phyloP scores from a whole-genome alignment of 176 grass and related monocot genomes.

The Avena sativa region DNA sequence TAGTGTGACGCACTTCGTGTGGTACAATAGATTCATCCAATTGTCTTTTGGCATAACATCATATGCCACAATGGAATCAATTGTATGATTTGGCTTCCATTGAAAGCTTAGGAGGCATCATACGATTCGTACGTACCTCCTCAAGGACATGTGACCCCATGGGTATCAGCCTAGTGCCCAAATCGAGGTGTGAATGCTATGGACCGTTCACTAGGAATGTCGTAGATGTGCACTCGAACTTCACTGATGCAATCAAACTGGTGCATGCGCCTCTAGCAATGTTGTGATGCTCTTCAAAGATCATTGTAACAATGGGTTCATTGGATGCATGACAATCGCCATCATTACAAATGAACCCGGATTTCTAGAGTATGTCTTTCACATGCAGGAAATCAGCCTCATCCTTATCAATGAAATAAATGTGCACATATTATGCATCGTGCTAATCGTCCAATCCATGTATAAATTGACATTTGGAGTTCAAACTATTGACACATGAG shows the following conservation, averaged over 20 bases:
- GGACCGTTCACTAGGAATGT: constrained; percentile 42
- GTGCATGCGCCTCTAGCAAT: constrained; percentile 69
- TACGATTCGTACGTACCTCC: constrained; percentile 72
- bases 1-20: constrained; percentile 32
- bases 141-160: constrained; percentile 59
- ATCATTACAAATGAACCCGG: constrained; percentile 53
- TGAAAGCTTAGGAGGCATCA: constrained; percentile 55
- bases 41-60: constrained; percentile 62
- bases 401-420: constrained; percentile 69
- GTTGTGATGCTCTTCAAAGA: constrained; percentile 54
- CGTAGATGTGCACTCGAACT: constrained; percentile 63
- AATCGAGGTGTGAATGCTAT: constrained; percentile 53
- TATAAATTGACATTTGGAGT: constrained; percentile 41
- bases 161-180: constrained; percentile 40
- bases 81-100: constrained; percentile 40
- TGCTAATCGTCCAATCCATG: constrained; percentile 35
- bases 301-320: constrained; percentile 56
- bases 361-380: constrained; percentile 66
- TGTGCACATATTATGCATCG: constrained; percentile 28
- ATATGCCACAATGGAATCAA: constrained; percentile 63
- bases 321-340: constrained; percentile 60
- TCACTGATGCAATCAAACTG: constrained; percentile 88
- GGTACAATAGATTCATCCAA: constrained; percentile 78
- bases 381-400: constrained; percentile 14
- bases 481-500: neutral